Percentiles rank a stretch among this genome's conserved stretches.
phyloP scores from a whole-genome alignment of 805 yeast species.

The Teunomyces kruisii region DNA sequence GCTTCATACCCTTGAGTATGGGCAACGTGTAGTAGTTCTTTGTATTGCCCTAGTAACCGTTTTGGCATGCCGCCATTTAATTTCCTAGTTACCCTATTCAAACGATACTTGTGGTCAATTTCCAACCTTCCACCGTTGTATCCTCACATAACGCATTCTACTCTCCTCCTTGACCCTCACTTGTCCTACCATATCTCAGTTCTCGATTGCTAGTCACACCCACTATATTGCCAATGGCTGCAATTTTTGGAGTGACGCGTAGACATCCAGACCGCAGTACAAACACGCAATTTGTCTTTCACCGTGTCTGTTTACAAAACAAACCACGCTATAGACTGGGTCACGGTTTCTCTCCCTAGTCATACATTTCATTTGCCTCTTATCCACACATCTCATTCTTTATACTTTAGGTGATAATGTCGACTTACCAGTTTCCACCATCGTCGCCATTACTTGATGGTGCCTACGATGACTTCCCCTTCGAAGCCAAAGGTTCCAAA shows the following conservation, averaged over 20 bases:
- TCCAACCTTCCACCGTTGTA: too few species aligned
- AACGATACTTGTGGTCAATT: too few species aligned
- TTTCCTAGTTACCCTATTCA: too few species aligned
- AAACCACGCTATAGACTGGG: constrained; percentile 2
- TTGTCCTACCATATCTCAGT: background rate
- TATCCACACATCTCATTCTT: background rate
- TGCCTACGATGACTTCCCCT: constrained; percentile 1
- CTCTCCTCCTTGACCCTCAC: background rate
- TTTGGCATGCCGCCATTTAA: too few species aligned
- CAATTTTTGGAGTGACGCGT: background rate
- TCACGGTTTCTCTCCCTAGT: background rate
- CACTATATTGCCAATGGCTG: background rate
- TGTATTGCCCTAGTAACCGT: too few species aligned
- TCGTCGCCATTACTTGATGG: constrained; percentile 44
- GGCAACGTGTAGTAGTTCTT: too few species aligned
- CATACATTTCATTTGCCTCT: background rate
- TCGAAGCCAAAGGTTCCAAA: constrained; percentile 6
- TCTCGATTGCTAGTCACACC: background rate
- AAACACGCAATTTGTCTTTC: background rate
- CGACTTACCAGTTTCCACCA: constrained; percentile 46
- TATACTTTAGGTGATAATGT: constrained; percentile 11
- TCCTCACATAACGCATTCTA: too few species aligned
- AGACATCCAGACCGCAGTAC: background rate
- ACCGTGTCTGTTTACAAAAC: constrained; percentile 5
- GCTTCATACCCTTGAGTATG: too few species aligned